These are phyloP conservation scores for Ceratobasidium sp. DNA, from an alignment of 1,284 basidiomycete genomes.

Conservation along the genomic window DNA sequence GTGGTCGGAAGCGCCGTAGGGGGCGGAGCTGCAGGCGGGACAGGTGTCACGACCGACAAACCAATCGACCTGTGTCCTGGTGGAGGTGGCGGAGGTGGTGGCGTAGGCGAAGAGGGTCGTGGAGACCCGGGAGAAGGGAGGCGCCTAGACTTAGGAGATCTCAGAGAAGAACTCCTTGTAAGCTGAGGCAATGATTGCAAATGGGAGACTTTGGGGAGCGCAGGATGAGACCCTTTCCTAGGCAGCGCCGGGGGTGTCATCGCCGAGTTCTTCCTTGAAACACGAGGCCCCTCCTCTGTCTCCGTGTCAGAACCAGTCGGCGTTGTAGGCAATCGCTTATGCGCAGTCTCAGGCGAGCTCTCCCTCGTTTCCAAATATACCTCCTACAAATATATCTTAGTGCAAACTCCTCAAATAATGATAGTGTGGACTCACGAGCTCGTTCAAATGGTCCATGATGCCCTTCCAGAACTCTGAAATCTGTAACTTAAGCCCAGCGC, in stretches of 20 bases:
- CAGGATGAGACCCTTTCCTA: constrained; percentile 26
- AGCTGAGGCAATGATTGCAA: constrained; percentile 44
- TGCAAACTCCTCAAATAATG: background rate
- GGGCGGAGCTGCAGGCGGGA: constrained; percentile 23
- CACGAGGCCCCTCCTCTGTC: constrained; percentile 55
- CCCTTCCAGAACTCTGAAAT: constrained; percentile 74
- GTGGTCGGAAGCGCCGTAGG: constrained; percentile 33
- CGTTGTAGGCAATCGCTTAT: constrained; percentile 51
- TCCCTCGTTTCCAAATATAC: constrained; percentile 58
- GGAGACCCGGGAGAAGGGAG: constrained; percentile 40
- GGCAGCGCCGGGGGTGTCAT: background rate
- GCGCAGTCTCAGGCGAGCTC: constrained; percentile 22
- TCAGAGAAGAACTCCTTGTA: constrained; percentile 48
- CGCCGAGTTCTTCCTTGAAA: constrained; percentile 57
- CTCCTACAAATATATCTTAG: constrained; percentile 31
- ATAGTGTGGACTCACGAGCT: constrained; percentile 59
- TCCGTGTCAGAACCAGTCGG: constrained; percentile 49
- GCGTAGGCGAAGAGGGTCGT: constrained; percentile 48
- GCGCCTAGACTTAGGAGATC: constrained; percentile 46
- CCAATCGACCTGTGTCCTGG: constrained; percentile 17
- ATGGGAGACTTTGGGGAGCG: constrained; percentile 56
- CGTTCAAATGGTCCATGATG: constrained; percentile 67
- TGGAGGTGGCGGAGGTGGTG: constrained; percentile 43
- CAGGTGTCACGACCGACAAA: constrained; percentile 3
- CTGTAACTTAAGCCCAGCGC: constrained; percentile 61